Base-by-base conservation (phyloP, 2,329 filamentous ascomycete genomes). In the Coniochaeta prunicola region DNA sequence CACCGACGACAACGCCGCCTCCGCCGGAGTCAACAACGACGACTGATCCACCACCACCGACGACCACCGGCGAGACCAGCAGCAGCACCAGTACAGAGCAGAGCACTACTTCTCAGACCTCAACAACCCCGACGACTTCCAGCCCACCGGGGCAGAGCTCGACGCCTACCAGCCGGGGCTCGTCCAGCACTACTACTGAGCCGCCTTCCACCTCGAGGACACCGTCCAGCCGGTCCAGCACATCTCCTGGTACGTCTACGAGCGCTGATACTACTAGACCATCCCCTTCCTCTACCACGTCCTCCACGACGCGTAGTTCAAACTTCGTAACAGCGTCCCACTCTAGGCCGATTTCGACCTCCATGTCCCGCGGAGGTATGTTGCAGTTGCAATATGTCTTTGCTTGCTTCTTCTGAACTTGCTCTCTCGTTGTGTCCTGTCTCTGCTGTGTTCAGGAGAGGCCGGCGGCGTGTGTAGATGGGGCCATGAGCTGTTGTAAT, bases 171-270 rank as follows among this genome's bases (percentile, higher is more conserved):
- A 38, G 33, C 24, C 12, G 24, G 10, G 15, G 31, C 28, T 21
- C 31, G 31, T 40, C 53, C 53, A 56, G 54, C 31, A 56, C 26
- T 31, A 56, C n/a, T 19, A 19, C 13, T 34, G 31, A 15, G 26
- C 26, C 54, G 17, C 19, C 54, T 33, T 56, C 56, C 2, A 48
- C 24, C 30, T 58, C 40, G 21, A 42, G 57, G 13, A 55, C 58
- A 26, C 56, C 38, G 48, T 59, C 33, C 33, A 58, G 15, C 13
- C 15, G 53, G 19, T n/a, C 61, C 10, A 53, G 57, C 45, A 60
- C 66, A 64, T 61, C 64, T 59, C 59, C 65, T 66, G 70, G 66
- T 71, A 69, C 64, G 68, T 74, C 66, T 33, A 59, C 65, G 30
- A 65, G 54, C 58, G 55, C 62, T 59, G 50, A 26, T 42, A 28